Evolutionary conservation across 345 rosid species (phyloP).

Genomic region (Salix arbutifolia): DNA sequence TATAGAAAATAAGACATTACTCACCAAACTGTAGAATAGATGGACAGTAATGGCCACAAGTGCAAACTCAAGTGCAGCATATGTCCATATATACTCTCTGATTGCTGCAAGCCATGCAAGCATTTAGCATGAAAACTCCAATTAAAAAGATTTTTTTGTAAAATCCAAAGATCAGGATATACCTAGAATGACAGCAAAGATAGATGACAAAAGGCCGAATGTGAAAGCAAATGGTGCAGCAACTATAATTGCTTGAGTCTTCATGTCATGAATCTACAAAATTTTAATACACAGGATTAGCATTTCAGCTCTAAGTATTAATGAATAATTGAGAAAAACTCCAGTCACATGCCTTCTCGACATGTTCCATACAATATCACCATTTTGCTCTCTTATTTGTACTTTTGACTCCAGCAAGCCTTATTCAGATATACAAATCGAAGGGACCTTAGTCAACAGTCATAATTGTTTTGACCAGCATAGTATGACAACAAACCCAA

Average conservation of each 20-base stretch:
- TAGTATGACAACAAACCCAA: background rate
- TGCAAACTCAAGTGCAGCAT: conserved; percentile 85
- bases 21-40: conserved; percentile 55
- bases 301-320: background rate
- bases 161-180: conserved; percentile 16
- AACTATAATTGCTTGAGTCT: conserved; percentile 56
- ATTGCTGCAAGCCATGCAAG: conserved; percentile 48
- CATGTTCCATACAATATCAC: background rate
- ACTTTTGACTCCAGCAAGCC: background rate
- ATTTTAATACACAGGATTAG: conserved; percentile 6
- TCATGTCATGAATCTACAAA: conserved; percentile 61
- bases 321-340: background rate
- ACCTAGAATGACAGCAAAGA: conserved; percentile 72
- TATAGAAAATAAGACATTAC: conserved; percentile 13
- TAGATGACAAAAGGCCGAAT: conserved; percentile 64
- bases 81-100: conserved; percentile 86
- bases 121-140: background rate
- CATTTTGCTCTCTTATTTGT: background rate
- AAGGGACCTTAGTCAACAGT: background rate
- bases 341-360: background rate
- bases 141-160: background rate
- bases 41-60: conserved; percentile 61
- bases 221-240: conserved; percentile 87
- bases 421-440: background rate
- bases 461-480: background rate